Evolutionary conservation across 768 basidiomycete species (phyloP).

Genomic region (Nevesoporus exiguus): DNA sequence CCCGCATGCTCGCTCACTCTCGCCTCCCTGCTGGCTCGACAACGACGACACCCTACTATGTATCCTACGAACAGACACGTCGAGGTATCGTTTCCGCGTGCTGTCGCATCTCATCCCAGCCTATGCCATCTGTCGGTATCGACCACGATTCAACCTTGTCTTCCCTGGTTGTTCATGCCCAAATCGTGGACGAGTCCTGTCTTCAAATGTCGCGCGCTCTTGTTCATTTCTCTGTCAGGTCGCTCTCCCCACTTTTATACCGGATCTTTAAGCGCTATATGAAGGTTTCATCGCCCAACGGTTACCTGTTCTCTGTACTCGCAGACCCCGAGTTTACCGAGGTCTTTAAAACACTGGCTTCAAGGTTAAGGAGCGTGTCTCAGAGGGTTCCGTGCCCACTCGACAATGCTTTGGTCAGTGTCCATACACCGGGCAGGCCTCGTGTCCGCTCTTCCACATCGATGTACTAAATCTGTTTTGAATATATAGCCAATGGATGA

Average conservation of each 20-base stretch:
- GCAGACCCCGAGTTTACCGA: slow-evolving; percentile 15
- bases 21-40: slow-evolving; percentile 42
- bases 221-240: slow-evolving; percentile 28
- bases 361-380: slow-evolving; percentile 12
- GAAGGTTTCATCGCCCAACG: slow-evolving; percentile 4
- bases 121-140: slow-evolving; percentile 38
- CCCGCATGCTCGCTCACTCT: slow-evolving; percentile 43
- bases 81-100: slow-evolving; percentile 18
- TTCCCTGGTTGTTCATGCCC: slow-evolving; percentile 39
- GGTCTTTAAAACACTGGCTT: slow-evolving; percentile 10
- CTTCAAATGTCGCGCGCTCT: slow-evolving; percentile 18
- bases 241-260: slow-evolving; percentile 9
- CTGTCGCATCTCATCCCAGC: not conserved
- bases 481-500: slow-evolving; percentile 49
- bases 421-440: slow-evolving; percentile 14
- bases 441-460: slow-evolving; percentile 7
- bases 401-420: slow-evolving; percentile 30
- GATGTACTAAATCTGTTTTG: slow-evolving; percentile 23
- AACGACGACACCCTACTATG: slow-evolving; percentile 5
- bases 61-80: slow-evolving; percentile 23
- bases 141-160: slow-evolving; percentile 50
- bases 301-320: slow-evolving; percentile 18
- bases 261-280: slow-evolving; percentile 26
- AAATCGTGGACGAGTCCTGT: slow-evolving; percentile 25
- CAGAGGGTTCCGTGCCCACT: slow-evolving; percentile 4